Evolutionary conservation across 2,329 filamentous ascomycete genomes (phyloP).

Genomic region (Fusarium liriodendri): DNA sequence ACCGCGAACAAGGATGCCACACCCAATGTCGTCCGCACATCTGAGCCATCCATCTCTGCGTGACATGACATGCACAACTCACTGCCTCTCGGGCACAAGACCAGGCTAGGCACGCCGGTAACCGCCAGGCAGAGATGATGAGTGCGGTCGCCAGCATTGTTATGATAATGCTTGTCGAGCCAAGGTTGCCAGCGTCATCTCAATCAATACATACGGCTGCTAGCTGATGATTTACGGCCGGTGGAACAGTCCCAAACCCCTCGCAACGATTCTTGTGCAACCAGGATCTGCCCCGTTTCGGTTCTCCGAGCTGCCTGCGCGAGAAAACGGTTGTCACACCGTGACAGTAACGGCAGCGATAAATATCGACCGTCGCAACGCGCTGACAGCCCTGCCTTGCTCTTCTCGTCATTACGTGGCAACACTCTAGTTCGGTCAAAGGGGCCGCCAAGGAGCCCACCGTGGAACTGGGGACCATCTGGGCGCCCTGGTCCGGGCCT

Average conservation of each 20-base stretch:
- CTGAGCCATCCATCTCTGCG: constrained; percentile 36
- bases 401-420: constrained; percentile 44
- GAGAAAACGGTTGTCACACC: constrained; percentile 13
- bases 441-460: constrained; percentile 43
- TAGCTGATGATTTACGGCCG: constrained; percentile 15
- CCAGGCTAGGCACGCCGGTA: constrained; percentile 27
- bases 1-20: constrained; percentile 34
- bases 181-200: constrained; percentile 38
- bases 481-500: constrained; percentile 33
- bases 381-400: constrained; percentile 31
- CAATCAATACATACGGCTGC: constrained; percentile 31
- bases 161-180: constrained; percentile 14
- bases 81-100: constrained; percentile 16
- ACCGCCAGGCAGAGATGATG: constrained; percentile 31
- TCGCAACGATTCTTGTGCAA: constrained; percentile 14
- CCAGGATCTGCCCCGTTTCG: constrained; percentile 4
- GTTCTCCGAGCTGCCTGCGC: neutral
- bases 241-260: constrained; percentile 26
- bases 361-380: constrained; percentile 18
- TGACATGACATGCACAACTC: constrained; percentile 43
- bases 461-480: constrained; percentile 29
- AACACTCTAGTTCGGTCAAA: constrained; percentile 43
- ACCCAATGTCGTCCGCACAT: constrained; percentile 33
- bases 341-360: constrained; percentile 5
- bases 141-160: constrained; percentile 4